A percentile compares a stretch with the other conserved stretches of the same genome.
phyloP scores from a whole-genome alignment of 305 asterid species.

The Solanum hybrid region DNA sequence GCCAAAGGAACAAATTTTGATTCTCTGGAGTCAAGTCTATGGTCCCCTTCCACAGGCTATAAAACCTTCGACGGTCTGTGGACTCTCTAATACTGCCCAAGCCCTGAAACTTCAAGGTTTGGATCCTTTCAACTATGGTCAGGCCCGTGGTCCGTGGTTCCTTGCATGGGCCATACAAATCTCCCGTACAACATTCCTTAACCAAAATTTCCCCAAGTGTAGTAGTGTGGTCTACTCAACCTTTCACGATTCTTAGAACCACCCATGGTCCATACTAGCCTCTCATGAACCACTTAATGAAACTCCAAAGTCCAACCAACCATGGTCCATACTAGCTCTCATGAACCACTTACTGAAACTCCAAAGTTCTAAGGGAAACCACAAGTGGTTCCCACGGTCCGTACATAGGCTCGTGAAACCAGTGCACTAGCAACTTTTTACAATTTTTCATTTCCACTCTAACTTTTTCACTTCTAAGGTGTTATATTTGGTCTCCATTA shows the following conservation, averaged over 20 bases:
- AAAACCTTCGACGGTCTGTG: neutral
- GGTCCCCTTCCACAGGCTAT: neutral
- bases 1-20: neutral
- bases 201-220: neutral
- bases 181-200: neutral
- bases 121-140: neutral
- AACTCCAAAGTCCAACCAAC: too few species aligned
- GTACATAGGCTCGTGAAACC: neutral
- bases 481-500: neutral
- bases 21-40: neutral
- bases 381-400: neutral
- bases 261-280: neutral
- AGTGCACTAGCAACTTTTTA: neutral
- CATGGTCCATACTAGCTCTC: neutral
- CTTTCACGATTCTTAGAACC: neutral
- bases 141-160: neutral
- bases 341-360: neutral
- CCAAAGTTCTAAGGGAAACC: neutral
- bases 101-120: neutral
- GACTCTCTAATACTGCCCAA: neutral
- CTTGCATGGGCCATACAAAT: neutral
- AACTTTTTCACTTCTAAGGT: neutral
- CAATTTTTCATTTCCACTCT: neutral
- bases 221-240: neutral
- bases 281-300: neutral